These are phyloP conservation scores for Penicillium subrubescens DNA, from an alignment of 495 filamentous ascomycete species.

Conservation along the genomic window DNA sequence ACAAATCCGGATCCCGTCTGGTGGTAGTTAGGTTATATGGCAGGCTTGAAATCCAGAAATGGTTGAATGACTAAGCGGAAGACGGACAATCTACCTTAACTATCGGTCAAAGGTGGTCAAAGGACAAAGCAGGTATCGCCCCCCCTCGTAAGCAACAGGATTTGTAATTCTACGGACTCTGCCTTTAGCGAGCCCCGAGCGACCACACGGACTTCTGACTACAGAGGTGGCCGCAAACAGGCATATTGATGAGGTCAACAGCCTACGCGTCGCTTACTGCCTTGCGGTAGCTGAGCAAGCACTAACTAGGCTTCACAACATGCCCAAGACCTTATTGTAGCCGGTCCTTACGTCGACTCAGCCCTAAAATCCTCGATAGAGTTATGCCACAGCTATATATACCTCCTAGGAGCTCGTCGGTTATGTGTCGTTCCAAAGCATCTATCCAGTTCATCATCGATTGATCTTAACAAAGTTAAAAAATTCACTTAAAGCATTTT, in stretches of 20 bases:
- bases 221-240: background rate
- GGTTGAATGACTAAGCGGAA: too few species aligned
- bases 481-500: slow-evolving; percentile 2
- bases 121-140: background rate
- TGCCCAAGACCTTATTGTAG: background rate
- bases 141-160: background rate
- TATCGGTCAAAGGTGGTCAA: too few species aligned
- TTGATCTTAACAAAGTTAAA: slow-evolving; percentile 1
- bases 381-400: slow-evolving; percentile 7
- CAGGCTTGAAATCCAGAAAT: too few species aligned
- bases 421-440: slow-evolving; percentile 1
- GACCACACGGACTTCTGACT: background rate
- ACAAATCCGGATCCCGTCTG: too few species aligned
- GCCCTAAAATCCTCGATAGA: background rate
- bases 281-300: background rate
- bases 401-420: background rate
- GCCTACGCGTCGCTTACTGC: slow-evolving; percentile 1
- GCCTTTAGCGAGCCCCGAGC: background rate
- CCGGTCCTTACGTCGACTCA: background rate
- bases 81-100: too few species aligned
- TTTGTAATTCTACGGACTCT: background rate
- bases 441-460: background rate
- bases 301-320: slow-evolving; percentile 1
- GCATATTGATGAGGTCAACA: background rate
- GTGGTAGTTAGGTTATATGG: too few species aligned